Evolutionary conservation across 2,329 filamentous ascomycete genomes (phyloP).

Genomic region (Magnaporthiopsis incrustans): DNA sequence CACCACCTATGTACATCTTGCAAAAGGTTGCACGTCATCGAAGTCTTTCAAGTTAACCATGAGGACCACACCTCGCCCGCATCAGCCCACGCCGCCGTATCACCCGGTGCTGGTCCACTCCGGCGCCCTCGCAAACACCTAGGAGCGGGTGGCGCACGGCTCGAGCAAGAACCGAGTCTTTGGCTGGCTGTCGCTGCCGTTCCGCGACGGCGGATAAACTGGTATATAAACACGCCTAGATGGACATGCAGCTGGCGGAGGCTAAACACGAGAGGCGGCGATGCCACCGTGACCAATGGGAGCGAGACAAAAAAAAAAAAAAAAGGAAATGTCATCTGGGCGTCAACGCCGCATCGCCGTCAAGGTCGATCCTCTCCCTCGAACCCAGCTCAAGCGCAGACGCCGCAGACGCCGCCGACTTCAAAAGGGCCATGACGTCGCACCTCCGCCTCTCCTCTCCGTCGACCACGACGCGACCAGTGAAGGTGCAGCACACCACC

Average conservation of each 20-base stretch:
- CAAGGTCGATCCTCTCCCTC: background rate
- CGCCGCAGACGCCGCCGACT: conserved; percentile 11
- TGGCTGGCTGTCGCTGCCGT: background rate
- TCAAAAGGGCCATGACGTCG: conserved; percentile 23
- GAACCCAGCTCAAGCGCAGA: background rate
- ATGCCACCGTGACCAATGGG: background rate
- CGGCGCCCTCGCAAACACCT: conserved; percentile 7
- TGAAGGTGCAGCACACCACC: conserved; percentile 34
- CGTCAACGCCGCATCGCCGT: too few relatives aligned
- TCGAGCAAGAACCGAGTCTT: background rate
- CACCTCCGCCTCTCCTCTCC: conserved; percentile 28
- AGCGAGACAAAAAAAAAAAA: too few relatives aligned
- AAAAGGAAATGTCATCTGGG: too few relatives aligned
- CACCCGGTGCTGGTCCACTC: conserved; percentile 14
- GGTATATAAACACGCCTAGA: too few relatives aligned
- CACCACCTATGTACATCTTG: too few relatives aligned
- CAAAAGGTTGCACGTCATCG: too few relatives aligned
- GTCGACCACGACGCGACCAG: conserved; percentile 31
- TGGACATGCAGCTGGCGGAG: conserved; percentile 15
- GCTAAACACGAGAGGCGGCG: background rate
- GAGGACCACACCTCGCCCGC: background rate
- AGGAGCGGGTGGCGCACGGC: background rate
- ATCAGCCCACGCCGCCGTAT: conserved; percentile 15
- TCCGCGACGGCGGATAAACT: background rate
- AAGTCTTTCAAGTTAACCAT: too few relatives aligned